Base-by-base conservation (phyloP, 2,329 filamentous ascomycete species). In the Fusarium chuoi region DNA sequence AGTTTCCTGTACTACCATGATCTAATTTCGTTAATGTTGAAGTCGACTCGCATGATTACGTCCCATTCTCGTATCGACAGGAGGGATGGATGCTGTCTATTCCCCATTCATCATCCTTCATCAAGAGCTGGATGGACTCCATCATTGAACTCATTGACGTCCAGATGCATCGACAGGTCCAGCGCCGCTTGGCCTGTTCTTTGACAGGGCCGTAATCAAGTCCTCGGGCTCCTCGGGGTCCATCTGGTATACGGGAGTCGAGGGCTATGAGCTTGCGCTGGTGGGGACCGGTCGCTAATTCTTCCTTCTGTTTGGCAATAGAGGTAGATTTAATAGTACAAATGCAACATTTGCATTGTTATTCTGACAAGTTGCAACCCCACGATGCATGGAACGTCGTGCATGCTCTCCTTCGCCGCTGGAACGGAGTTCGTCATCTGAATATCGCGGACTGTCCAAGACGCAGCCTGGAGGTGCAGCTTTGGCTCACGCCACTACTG, bases 221-320 rank as follows among this genome's bases (percentile, higher is more conserved):
- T 8, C 11, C 17, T 45, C 3, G 7, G 15, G 3, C 11, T 18
- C 1, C 6, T 26, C 1, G 17, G 17, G 8, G 3, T 7, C 11
- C 42, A 45, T 24, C 10, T 44, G n/a, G 10, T 45, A 13, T 18
- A 44, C 41, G 1, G 5, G 15, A 10, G 9, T 44, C 10, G 2
- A 12, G n/a, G 10, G n/a, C 41, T 18, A n/a, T 11, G 6, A n/a
- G 14, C 5, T 12, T 44, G 10, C n/a, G 10, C 20, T 24, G 4
- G 17, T 24, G 15, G 15, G 10, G 41, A 17, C 22, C 22, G 14
- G 41, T n/a, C 22, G 41, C 22, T 4, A 42, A 17, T n/a, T 24
- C 3, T 6, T 10, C 14, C 9, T 17, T 24, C 14, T 42, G 41
- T 18, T 44, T 44, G 41, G n/a, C 15, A 18, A 24, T 24, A 17